Evolutionary conservation across 495 filamentous ascomycete species (phyloP).

Genomic region (Cudoniella acicularis): DNA sequence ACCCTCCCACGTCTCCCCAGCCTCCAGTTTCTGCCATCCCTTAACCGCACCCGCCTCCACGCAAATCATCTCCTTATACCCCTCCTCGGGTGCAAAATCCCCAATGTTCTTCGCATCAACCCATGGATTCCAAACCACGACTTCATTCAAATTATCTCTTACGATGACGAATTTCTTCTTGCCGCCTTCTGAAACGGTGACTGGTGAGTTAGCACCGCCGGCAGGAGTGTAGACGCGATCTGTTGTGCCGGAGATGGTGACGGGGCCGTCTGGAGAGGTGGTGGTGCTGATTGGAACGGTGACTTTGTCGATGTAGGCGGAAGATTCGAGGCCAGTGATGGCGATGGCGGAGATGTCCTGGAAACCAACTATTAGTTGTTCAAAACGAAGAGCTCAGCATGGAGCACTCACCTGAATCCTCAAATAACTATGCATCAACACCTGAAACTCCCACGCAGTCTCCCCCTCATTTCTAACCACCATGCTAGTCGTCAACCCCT

Average conservation of each 20-base stretch:
- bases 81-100: conserved; percentile 86
- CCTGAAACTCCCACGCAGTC: conserved; percentile 83
- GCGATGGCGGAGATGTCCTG: conserved; percentile 71
- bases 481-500: conserved; percentile 74
- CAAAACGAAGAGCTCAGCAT: background rate
- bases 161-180: conserved; percentile 64
- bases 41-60: conserved; percentile 85
- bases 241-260: conserved; percentile 67
- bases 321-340: conserved; percentile 67
- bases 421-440: conserved; percentile 89
- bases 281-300: conserved; percentile 50
- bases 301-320: conserved; percentile 80
- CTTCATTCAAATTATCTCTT: conserved; percentile 76
- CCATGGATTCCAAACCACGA: conserved; percentile 99
- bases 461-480: conserved; percentile 83
- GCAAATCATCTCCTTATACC: conserved; percentile 89
- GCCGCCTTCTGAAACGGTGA: conserved; percentile 58
- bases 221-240: conserved; percentile 69
- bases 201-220: conserved; percentile 23
- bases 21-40: conserved; percentile 78
- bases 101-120: conserved; percentile 70
- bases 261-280: conserved; percentile 22
- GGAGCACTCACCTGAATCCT: conserved; percentile 61
- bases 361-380: conserved; percentile 9
- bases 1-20: conserved; percentile 84